phyloP scores from a whole-genome alignment of 2,329 filamentous ascomycete species.

The Pestalotiopsis sp. region DNA sequence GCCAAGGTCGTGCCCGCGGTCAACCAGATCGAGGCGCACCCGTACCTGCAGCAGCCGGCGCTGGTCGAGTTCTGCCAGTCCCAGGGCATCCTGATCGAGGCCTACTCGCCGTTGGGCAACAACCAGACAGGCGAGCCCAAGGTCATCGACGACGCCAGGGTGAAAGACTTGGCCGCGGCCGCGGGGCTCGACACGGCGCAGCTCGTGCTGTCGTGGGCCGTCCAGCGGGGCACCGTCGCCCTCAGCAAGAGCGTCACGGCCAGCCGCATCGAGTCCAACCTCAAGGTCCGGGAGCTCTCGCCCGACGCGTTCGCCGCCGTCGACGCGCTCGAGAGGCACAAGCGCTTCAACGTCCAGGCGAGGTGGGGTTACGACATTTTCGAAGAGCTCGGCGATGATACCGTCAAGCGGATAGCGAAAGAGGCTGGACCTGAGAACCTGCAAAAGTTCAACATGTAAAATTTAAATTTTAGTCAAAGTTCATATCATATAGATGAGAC shows the following conservation, averaged over 20 bases:
- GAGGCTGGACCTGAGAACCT: conserved; percentile 35
- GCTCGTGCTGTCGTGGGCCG: conserved; percentile 52
- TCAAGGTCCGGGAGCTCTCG: conserved; percentile 37
- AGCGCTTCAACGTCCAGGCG: conserved; percentile 44
- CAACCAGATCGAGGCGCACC: conserved; percentile 54
- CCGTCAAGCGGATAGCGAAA: conserved; percentile 32
- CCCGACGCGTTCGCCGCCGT: conserved; percentile 37
- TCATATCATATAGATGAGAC: too few relatives aligned
- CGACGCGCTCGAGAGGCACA: conserved; percentile 40
- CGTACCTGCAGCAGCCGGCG: conserved; percentile 43
- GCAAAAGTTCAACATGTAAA: conserved; percentile 5
- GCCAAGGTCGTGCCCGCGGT: conserved; percentile 50
- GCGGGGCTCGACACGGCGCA: conserved; percentile 51
- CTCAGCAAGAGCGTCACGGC: conserved; percentile 57
- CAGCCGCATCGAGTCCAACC: conserved; percentile 50
- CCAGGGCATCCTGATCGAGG: conserved; percentile 17
- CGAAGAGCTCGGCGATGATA: conserved; percentile 39
- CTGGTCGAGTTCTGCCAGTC: conserved; percentile 4
- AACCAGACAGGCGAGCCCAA: conserved; percentile 45
- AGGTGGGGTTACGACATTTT: conserved; percentile 48
- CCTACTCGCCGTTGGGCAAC: conserved; percentile 61
- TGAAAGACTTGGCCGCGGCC: conserved; percentile 41
- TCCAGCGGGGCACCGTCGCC: conserved; percentile 54
- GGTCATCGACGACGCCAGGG: conserved; percentile 49
- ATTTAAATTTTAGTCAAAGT: too few relatives aligned